Conservation (phyloP, 2,329 filamentous ascomycete genomes). For the Calonectria pseudoturangicola region DNA sequence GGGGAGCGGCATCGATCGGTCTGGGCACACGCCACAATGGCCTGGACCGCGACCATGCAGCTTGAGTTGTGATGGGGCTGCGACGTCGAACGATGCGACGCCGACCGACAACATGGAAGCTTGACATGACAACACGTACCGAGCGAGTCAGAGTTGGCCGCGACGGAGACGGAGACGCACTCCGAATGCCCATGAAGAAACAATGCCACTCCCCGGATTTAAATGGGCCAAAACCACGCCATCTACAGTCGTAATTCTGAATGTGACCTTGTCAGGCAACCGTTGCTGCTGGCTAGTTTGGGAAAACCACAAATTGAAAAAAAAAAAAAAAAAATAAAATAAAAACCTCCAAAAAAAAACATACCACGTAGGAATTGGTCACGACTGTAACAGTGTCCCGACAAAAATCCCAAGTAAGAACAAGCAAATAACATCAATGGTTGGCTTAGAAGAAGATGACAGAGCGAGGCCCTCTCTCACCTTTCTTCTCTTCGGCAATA, state of each 20-base stretch:
- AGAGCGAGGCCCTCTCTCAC: neutral
- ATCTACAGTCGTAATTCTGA: slow-evolving; percentile 17
- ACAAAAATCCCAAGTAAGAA: neutral
- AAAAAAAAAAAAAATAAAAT: too few relatives aligned
- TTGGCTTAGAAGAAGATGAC: too few relatives aligned
- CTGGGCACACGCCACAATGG: slow-evolving; percentile 49
- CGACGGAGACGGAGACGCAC: slow-evolving; percentile 11
- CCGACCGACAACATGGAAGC: slow-evolving; percentile 14
- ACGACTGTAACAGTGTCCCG: neutral
- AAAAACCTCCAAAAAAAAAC: neutral
- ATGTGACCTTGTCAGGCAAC: slow-evolving; percentile 22
- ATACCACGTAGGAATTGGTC: neutral
- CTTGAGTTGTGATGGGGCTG: slow-evolving; percentile 28
- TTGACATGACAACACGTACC: neutral
- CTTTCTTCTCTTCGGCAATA: slow-evolving; percentile 15
- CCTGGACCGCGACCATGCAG: slow-evolving; percentile 44
- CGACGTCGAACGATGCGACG: slow-evolving; percentile 47
- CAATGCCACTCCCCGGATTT: slow-evolving; percentile 14
- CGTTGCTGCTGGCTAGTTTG: neutral
- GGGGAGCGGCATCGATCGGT: slow-evolving; percentile 45
- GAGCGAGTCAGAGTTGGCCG: neutral
- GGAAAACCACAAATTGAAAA: too few relatives aligned
- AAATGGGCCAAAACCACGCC: slow-evolving; percentile 8
- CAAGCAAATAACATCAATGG: too few relatives aligned
- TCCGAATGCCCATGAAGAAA: slow-evolving; percentile 23